Evolutionary conservation across 805 yeast genomes (phyloP).

Genomic region (Brettanomyces anomalus): DNA sequence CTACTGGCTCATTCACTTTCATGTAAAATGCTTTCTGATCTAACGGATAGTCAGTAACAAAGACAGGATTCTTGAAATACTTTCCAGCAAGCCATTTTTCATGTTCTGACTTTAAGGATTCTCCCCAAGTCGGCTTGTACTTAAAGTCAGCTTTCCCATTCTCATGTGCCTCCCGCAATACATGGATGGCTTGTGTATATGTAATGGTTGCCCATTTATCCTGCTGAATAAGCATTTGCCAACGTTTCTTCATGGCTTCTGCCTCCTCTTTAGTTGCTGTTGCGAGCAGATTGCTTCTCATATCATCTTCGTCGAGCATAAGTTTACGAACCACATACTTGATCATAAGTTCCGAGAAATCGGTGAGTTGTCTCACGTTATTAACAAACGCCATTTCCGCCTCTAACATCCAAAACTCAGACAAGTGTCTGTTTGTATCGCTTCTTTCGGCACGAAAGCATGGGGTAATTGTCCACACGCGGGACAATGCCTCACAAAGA

Average conservation of each 20-base stretch:
- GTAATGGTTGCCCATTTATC: constrained; percentile 61
- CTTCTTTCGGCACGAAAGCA: constrained; percentile 91
- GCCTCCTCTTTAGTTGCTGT: constrained; percentile 31
- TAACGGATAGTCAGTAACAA: constrained; percentile 82
- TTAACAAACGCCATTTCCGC: constrained; percentile 72
- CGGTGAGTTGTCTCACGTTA: constrained; percentile 50
- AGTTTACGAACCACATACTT: constrained; percentile 34
- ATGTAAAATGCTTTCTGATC: constrained; percentile 84
- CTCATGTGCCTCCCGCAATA: constrained; percentile 30
- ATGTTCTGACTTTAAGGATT: constrained; percentile 69
- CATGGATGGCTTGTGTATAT: constrained; percentile 64
- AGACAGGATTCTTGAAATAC: constrained; percentile 64
- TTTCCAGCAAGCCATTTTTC: constrained; percentile 84
- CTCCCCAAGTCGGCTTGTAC: constrained; percentile 57
- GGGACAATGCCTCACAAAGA: constrained; percentile 57
- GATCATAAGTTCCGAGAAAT: constrained; percentile 63
- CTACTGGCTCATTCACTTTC: constrained; percentile 40
- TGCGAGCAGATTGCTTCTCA: constrained; percentile 26
- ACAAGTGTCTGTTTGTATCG: constrained; percentile 82
- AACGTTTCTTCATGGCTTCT: constrained; percentile 37
- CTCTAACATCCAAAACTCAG: constrained; percentile 98
- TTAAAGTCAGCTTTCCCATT: constrained; percentile 28
- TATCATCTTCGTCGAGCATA: constrained; percentile 18
- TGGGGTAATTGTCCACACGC: constrained; percentile 87
- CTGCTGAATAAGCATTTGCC: constrained; percentile 42